These are phyloP conservation scores for Cercospora citrullina DNA, from an alignment of 2,329 filamentous ascomycete genomes.

Conservation along the genomic window DNA sequence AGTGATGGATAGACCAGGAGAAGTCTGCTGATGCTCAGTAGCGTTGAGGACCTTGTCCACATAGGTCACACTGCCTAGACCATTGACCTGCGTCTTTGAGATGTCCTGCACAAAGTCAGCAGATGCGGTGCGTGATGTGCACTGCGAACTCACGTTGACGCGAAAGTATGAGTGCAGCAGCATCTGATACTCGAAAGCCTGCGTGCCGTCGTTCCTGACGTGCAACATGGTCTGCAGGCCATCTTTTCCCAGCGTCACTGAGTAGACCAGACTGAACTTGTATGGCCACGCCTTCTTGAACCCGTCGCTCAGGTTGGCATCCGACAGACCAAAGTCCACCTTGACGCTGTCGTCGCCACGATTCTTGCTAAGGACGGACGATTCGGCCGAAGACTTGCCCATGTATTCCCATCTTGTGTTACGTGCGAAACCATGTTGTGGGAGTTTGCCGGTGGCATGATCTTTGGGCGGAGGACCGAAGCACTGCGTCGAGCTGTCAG, in stretches of 20 bases:
- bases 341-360: slow-evolving; percentile 70
- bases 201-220: slow-evolving; percentile 80
- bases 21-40: slow-evolving; percentile 63
- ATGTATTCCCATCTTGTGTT: slow-evolving; percentile 91
- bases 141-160: slow-evolving; percentile 63
- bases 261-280: slow-evolving; percentile 85
- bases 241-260: slow-evolving; percentile 48
- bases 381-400: slow-evolving; percentile 76
- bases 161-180: slow-evolving; percentile 88
- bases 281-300: slow-evolving; percentile 76
- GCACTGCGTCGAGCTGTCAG: slow-evolving; percentile 55
- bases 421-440: slow-evolving; percentile 94
- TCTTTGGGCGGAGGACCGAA: slow-evolving; percentile 76
- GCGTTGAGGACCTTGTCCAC: slow-evolving; percentile 75
- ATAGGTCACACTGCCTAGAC: slow-evolving; percentile 75
- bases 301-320: slow-evolving; percentile 67
- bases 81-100: slow-evolving; percentile 67
- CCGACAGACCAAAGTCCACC: slow-evolving; percentile 90
- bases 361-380: slow-evolving; percentile 42
- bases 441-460: slow-evolving; percentile 73
- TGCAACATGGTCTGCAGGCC: slow-evolving; percentile 78
- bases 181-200: slow-evolving; percentile 86
- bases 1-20: slow-evolving; percentile 66
- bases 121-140: not conserved
- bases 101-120: slow-evolving; percentile 65